Base-by-base conservation (phyloP, 2,329 filamentous ascomycete species). In the Arthrobotrys sphaeroides region DNA sequence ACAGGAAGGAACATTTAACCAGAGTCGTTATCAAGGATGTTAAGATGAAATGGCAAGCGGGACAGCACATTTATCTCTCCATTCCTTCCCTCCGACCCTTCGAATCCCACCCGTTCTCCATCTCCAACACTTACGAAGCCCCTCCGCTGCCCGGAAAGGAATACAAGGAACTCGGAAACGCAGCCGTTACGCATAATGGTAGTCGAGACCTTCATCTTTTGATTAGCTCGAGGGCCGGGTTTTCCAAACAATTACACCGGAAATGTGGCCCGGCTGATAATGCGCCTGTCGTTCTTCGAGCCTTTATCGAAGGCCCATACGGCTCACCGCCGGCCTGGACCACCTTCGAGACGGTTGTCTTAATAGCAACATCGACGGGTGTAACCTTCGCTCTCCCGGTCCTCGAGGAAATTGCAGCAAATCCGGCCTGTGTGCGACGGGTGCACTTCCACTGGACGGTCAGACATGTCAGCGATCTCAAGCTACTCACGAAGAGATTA, bases 71-170 rank as follows among this genome's bases (percentile, higher is more conserved):
- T 16, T 98, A 97, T 81, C 86, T 98, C 18, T 89, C 94, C 61
- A 96, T 98, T 90, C 94, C 94, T 0, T 92, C 92, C 0, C 93
- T 98, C 78, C 94, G 93, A 0, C 82, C 96, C 1, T 89, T 97
- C 72, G 92, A 97, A 78, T 97, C 96, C 79, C 95, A 98, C 79
- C 94, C 94, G 0, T 98, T 98, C 81, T 98, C 95, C 0, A 94
- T 98, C 65, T 90, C 94, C 1, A 97, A 69, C 93, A 0, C 68
- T 49, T 49, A 78, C 76, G 78, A 70, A 42, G 4, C 20, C 38
- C 40, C 86, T 97, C 5, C 42, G 3, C 3, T 53, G 9, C 31
- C 62, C 2, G 18, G 36, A 4, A 62, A 68, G 57, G 91, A 92
- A 72, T 97, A 97, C 79, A 94, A 94, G 26, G 90, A 95, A 78